These are phyloP conservation scores for Prunus fruticosa DNA, from an alignment of 306 rosid species.

Conservation along the genomic window DNA sequence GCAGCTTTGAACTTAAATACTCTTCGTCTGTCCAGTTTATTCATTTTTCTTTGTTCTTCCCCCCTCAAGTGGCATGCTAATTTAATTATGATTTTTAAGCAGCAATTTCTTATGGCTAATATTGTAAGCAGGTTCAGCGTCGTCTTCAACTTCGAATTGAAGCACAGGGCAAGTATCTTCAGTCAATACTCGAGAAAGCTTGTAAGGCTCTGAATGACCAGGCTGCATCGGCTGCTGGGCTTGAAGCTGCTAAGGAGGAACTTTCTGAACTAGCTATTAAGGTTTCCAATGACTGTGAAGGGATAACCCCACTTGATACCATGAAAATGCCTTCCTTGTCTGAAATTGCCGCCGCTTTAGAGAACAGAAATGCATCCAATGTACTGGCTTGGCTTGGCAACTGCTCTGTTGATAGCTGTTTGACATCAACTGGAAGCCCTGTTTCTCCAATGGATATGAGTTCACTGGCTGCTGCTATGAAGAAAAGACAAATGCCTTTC, in stretches of 20 bases:
- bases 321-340: conserved; percentile 35
- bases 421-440: conserved; percentile 45
- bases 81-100: not conserved
- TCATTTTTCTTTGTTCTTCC: too few relatives aligned
- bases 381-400: conserved; percentile 35
- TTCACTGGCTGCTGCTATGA: conserved; percentile 29
- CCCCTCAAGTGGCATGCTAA: not conserved
- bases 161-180: conserved; percentile 60
- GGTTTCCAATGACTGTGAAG: conserved; percentile 39
- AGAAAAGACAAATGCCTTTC: conserved; percentile 47
- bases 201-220: conserved; percentile 44
- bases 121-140: conserved; percentile 46
- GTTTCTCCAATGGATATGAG: conserved; percentile 40
- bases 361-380: conserved; percentile 23
- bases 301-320: conserved; percentile 27
- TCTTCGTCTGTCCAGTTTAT: not conserved
- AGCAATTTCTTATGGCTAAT: conserved; percentile 2
- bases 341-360: conserved; percentile 35
- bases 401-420: conserved; percentile 45
- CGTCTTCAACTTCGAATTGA: conserved; percentile 60
- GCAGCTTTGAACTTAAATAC: not conserved
- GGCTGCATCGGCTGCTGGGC: conserved; percentile 37
- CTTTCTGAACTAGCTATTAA: conserved; percentile 52
- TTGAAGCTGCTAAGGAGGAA: conserved; percentile 53
- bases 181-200: conserved; percentile 61